A percentile compares a stretch with the other conserved stretches of the same genome.
Conservation (phyloP, 352 stramenopile genomes). For the Achlya hypogyna region DNA sequence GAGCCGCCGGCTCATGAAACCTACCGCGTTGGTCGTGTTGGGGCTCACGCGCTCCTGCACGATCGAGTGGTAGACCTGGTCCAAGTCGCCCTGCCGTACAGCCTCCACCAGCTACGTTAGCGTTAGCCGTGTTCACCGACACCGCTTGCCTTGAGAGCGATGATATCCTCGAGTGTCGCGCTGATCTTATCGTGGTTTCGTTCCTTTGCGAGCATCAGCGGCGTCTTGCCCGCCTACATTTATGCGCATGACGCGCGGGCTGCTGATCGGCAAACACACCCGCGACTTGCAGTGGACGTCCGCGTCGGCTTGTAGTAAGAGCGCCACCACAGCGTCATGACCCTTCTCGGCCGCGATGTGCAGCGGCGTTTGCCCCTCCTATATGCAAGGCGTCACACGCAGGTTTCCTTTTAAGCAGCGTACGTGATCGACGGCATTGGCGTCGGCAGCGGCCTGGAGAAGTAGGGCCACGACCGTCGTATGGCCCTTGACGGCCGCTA, state of each 20-base stretch:
- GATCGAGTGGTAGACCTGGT: background rate
- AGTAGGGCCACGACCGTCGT: background rate
- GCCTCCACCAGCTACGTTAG: background rate
- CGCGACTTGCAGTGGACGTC: background rate
- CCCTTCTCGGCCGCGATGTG: conserved; percentile 4
- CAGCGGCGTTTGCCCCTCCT: conserved; percentile 1
- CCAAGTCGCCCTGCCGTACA: background rate
- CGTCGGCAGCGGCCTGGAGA: background rate
- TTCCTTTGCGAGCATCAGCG: conserved; percentile 1
- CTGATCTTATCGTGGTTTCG: background rate
- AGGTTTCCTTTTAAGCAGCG: background rate
- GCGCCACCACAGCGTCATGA: background rate
- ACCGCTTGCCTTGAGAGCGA: background rate
- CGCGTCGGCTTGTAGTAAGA: background rate
- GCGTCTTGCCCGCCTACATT: background rate
- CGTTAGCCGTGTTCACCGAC: background rate
- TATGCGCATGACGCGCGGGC: background rate
- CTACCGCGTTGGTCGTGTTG: background rate
- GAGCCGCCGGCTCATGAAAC: background rate
- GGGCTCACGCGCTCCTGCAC: background rate
- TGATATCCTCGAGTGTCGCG: background rate
- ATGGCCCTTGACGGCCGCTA: background rate
- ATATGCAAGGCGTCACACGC: background rate
- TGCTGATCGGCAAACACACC: background rate
- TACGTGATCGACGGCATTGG: background rate